Percentiles rank a stretch among this genome's conserved stretches.
phyloP scores from a whole-genome alignment of 192 early-diverging fungal species.

The Spinellus fusiger region DNA sequence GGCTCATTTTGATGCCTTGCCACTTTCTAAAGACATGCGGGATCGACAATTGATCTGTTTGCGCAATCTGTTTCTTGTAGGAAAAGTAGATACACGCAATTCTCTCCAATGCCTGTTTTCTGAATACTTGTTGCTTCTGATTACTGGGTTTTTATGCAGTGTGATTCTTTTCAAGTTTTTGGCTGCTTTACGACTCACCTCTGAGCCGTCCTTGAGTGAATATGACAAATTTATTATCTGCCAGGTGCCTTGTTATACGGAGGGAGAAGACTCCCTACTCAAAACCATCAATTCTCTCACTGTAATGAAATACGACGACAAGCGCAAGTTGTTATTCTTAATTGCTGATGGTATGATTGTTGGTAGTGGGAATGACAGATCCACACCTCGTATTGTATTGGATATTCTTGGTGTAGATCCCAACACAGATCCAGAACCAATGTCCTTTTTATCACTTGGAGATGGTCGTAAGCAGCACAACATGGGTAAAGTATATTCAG shows the following conservation, averaged over 20 bases:
- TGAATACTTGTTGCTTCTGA: conserved; percentile 78
- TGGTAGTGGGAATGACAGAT: conserved; percentile 76
- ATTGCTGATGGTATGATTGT: conserved; percentile 80
- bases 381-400: conserved; percentile 77
- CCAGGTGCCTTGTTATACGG: conserved; percentile 81
- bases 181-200: conserved; percentile 85
- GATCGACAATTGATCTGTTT: conserved; percentile 66
- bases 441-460: conserved; percentile 67
- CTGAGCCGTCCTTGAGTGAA: conserved; percentile 27
- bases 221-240: conserved; percentile 75
- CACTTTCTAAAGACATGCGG: conserved; percentile 36
- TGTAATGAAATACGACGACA: conserved; percentile 72
- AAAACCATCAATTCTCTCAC: conserved; percentile 74
- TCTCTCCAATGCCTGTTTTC: conserved; percentile 74
- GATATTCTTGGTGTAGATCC: conserved; percentile 63
- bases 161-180: conserved; percentile 93
- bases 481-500: conserved; percentile 77
- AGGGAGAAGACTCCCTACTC: conserved; percentile 68
- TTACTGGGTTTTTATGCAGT: conserved; percentile 74
- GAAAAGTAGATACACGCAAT: conserved; percentile 79
- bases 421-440: conserved; percentile 52
- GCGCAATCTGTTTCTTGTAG: conserved; percentile 81
- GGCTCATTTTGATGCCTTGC: conserved; percentile 52
- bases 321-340: conserved; percentile 71
- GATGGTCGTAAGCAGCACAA: conserved; percentile 74